Base-by-base conservation (phyloP, 129 eudicot species). In the Centrapalus pauciflorus region DNA sequence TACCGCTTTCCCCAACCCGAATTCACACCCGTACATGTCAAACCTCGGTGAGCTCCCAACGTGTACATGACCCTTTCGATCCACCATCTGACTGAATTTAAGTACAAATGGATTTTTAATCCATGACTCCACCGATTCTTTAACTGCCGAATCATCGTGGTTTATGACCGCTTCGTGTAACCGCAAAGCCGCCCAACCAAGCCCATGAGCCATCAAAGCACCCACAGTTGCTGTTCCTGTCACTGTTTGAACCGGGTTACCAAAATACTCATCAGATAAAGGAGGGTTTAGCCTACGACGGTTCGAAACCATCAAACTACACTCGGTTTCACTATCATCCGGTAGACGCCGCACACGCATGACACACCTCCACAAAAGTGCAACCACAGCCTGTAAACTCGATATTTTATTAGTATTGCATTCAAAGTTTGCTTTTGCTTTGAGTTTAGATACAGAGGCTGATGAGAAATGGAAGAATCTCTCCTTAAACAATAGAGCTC, bases 341-440 rank as follows among this genome's bases (percentile, higher is more conserved):
- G 38, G 48, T 7, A 8, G 26, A 14, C 21, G 13, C 49, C 78
- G 50, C 16, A 61, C 74, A 3, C 55, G 75, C 1, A 59, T 81
- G 5, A 76, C n/a, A 63, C 71, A 66, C 55, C 78, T 64, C 89
- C 89, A 83, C 24, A 80, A 5, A 57, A 67, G 80, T 11, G 85
- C 85, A 20, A 45, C 12, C 2, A 80, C 55, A 4, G 80, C 82
- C 59, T 83, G 89, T 2, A 83, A 41, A 51, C 77, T 52, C n/a
- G 89, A 80, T 4, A 83, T 83, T 5, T 13, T 33, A 5, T 51
- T 11, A 1, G 30, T 49, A 3, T 48, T 69, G 20, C 23, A 61
- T 52, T 79, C 80, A 0, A 61, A 4, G 34, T 79, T 83, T n/a
- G 88, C 82, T 71, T 48, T 76, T 46, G 74, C 61, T 51, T 83